Conservation (phyloP, 306 rosid species). For the Lathyrus sativus region DNA sequence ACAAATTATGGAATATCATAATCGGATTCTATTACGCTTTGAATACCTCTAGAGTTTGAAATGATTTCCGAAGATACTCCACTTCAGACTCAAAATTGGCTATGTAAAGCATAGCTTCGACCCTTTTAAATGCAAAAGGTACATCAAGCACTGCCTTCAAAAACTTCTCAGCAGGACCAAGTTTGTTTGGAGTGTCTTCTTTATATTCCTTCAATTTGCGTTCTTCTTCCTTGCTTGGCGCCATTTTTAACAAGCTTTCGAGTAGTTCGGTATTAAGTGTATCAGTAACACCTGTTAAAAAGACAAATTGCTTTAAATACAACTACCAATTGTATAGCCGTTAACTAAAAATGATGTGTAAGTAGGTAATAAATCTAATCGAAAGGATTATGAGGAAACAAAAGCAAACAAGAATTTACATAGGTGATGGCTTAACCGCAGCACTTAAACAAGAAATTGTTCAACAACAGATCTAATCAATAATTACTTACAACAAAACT, state of each 20-base stretch:
- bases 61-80: conserved; percentile 78
- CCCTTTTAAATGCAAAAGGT: conserved; percentile 91
- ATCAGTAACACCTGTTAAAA: conserved; percentile 72
- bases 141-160: conserved; percentile 88
- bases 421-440: conserved; percentile 17
- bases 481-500: conserved; percentile 2
- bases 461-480: conserved; percentile 10
- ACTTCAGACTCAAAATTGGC: conserved; percentile 89
- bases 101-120: conserved; percentile 91
- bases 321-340: conserved; percentile 17
- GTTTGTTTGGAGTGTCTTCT: conserved; percentile 80
- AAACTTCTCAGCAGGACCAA: conserved; percentile 91
- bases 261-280: conserved; percentile 86
- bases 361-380: conserved; percentile 26
- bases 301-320: conserved; percentile 18
- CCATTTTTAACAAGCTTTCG: conserved; percentile 94
- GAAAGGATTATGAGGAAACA: conserved; percentile 17
- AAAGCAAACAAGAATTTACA: background rate
- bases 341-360: conserved; percentile 1
- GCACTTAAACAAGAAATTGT: conserved; percentile 4
- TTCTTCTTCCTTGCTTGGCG: conserved; percentile 96
- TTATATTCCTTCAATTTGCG: conserved; percentile 77
- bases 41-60: conserved; percentile 81
- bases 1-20: background rate
- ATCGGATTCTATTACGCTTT: background rate